Conservation (phyloP, 441 rosid genomes). For the Pelargonium citronellum region DNA sequence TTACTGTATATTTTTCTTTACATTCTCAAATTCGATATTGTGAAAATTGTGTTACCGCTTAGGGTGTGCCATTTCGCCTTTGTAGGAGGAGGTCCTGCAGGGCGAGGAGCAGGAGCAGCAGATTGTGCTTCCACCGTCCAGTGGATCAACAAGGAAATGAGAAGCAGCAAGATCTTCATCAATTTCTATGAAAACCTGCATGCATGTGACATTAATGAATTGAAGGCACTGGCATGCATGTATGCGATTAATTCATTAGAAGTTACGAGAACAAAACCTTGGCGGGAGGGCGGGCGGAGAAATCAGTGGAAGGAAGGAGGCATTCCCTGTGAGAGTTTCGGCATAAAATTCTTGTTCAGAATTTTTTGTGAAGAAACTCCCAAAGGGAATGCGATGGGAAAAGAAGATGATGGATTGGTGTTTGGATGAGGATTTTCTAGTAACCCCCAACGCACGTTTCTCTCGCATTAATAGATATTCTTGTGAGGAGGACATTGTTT, state of each 20-base stretch:
- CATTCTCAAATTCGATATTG: background rate
- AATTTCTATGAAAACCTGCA: background rate
- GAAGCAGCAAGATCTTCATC: background rate
- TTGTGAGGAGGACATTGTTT: background rate
- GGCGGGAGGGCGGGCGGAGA: too few relatives aligned
- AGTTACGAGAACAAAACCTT: too few relatives aligned
- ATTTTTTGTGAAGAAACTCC: background rate
- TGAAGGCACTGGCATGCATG: too few relatives aligned
- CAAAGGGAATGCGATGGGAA: slow-evolving; percentile 1
- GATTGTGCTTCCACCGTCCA: background rate
- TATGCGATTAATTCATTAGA: too few relatives aligned
- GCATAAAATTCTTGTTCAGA: background rate
- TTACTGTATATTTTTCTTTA: background rate
- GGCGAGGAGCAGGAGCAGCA: slow-evolving; percentile 2
- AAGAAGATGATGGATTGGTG: background rate
- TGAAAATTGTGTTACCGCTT: slow-evolving; percentile 27
- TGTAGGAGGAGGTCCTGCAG: slow-evolving; percentile 1
- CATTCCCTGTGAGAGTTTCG: background rate
- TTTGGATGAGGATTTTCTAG: slow-evolving; percentile 1
- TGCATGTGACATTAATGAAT: too few relatives aligned
- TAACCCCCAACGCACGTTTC: slow-evolving; percentile 4
- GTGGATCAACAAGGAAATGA: background rate
- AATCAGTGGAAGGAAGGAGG: background rate
- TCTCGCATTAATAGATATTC: background rate
- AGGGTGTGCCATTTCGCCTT: slow-evolving; percentile 46